Evolutionary conservation across 495 filamentous ascomycete species (phyloP).

Genomic region (Penicillium cataractarum): DNA sequence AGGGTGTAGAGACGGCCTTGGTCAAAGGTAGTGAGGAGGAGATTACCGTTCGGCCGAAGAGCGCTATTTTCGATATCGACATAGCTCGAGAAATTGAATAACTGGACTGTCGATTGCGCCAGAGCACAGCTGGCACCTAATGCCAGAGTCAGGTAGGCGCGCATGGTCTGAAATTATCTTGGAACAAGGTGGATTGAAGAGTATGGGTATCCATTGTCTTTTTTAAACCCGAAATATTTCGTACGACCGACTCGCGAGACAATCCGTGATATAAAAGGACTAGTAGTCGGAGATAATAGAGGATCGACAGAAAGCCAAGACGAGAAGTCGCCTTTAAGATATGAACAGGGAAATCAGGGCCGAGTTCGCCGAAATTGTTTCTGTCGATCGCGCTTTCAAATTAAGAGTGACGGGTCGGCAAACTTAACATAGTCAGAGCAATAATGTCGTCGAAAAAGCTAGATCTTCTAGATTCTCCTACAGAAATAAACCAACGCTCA

Average conservation of each 20-base stretch:
- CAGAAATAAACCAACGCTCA: no score
- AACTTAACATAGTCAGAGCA: not conserved
- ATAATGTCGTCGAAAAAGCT: not conserved
- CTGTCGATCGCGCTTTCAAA: not conserved
- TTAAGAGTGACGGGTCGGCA: not conserved
- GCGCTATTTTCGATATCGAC: constrained; percentile 49
- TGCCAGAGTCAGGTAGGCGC: not conserved
- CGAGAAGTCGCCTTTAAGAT: not conserved
- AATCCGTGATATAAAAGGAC: not conserved
- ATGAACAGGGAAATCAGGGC: not conserved
- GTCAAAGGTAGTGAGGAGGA: constrained; percentile 44
- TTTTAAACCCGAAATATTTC: not conserved
- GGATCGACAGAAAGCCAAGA: not conserved
- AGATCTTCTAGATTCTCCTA: no score
- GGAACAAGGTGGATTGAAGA: not conserved
- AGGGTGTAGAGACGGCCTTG: constrained; percentile 34
- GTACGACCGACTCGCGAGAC: not conserved
- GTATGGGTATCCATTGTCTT: not conserved
- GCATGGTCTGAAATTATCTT: not conserved
- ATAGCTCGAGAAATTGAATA: constrained; percentile 28
- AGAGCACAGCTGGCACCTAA: constrained; percentile 5
- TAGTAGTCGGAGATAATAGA: constrained; percentile 9
- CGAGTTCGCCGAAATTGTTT: not conserved
- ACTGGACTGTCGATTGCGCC: constrained; percentile 14
- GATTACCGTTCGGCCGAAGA: constrained; percentile 48